A percentile compares a stretch with the other conserved stretches of the same genome.
These are phyloP conservation scores for Ophiostoma triangulosporum DNA, from an alignment of 2,329 filamentous ascomycete genomes.

Conservation along the genomic window DNA sequence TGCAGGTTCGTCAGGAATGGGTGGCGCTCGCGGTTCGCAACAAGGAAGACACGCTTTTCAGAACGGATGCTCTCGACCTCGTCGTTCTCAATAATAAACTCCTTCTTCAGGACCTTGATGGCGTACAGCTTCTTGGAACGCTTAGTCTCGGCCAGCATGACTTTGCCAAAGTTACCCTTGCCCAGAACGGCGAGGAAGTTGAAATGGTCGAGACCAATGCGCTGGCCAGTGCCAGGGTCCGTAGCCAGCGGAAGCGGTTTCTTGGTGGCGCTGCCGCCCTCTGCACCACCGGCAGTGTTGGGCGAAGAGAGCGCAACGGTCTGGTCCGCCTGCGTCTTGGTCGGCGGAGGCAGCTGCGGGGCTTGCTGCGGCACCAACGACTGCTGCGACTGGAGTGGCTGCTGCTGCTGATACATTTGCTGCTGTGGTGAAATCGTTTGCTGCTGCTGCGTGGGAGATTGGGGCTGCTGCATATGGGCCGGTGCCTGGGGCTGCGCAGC, in stretches of 20 bases:
- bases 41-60: constrained; percentile 92
- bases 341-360: constrained; percentile 16
- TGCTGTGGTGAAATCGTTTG: constrained; percentile 12
- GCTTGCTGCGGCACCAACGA: constrained; percentile 14
- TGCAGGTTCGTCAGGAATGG: constrained; percentile 92
- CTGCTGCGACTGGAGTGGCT: constrained; percentile 20
- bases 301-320: constrained; percentile 21
- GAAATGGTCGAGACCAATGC: constrained; percentile 95
- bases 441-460: constrained; percentile 12
- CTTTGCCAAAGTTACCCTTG: constrained; percentile 98
- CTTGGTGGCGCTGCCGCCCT: constrained; percentile 17
- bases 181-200: constrained; percentile 97
- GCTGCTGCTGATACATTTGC: constrained; percentile 6
- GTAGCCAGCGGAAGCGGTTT: constrained; percentile 60
- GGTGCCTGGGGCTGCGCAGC: constrained; percentile 25
- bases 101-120: constrained; percentile 98
- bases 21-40: constrained; percentile 93
- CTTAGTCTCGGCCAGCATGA: constrained; percentile 98
- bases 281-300: constrained; percentile 19
- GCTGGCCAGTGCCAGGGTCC: constrained; percentile 58
- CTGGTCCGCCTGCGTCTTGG: constrained; percentile 29
- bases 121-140: constrained; percentile 82
- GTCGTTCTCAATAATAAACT: constrained; percentile 99
- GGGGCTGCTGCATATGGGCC: constrained; percentile 16
- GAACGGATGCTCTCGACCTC: constrained; percentile 97